Conservation (phyloP, 1,284 basidiomycete species). For the Leccinum angustisporum region DNA sequence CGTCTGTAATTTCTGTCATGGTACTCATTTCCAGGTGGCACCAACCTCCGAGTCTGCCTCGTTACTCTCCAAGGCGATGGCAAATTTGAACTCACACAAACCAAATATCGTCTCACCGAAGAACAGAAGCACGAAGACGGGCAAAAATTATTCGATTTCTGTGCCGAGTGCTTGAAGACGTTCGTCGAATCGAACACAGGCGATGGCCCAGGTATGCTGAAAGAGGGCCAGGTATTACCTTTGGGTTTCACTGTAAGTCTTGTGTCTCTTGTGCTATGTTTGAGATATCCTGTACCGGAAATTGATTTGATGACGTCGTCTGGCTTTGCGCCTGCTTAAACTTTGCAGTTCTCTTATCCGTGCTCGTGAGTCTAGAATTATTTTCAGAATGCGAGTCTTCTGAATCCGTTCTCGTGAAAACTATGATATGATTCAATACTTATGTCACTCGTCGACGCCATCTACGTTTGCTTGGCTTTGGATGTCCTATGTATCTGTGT, state of each 20-base stretch:
- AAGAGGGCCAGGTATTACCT: slow-evolving; percentile 73
- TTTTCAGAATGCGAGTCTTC: not conserved
- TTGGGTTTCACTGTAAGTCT: slow-evolving; percentile 88
- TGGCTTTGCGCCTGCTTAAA: not conserved
- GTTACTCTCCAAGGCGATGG: slow-evolving; percentile 90
- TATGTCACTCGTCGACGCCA: not conserved
- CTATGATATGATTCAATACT: not conserved
- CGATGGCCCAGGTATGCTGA: slow-evolving; percentile 55
- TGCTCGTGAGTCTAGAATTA: slow-evolving; percentile 65
- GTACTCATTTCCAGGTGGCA: slow-evolving; percentile 60
- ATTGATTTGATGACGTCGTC: slow-evolving; percentile 1
- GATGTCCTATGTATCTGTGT: not conserved
- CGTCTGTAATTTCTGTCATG: not conserved
- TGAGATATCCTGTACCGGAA: not conserved
- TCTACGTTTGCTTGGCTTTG: not conserved
- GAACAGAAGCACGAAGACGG: slow-evolving; percentile 99
- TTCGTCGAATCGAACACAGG: slow-evolving; percentile 83
- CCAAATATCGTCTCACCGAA: slow-evolving; percentile 95
- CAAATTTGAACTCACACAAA: slow-evolving; percentile 97
- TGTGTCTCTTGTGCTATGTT: not conserved
- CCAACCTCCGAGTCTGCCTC: slow-evolving; percentile 96
- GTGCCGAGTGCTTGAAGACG: slow-evolving; percentile 88
- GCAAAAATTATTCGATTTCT: slow-evolving; percentile 94
- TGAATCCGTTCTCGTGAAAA: slow-evolving; percentile 4
- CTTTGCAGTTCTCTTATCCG: slow-evolving; percentile 84